Conservation (phyloP, 1,284 basidiomycete genomes). For the Trichosporon sp. region DNA sequence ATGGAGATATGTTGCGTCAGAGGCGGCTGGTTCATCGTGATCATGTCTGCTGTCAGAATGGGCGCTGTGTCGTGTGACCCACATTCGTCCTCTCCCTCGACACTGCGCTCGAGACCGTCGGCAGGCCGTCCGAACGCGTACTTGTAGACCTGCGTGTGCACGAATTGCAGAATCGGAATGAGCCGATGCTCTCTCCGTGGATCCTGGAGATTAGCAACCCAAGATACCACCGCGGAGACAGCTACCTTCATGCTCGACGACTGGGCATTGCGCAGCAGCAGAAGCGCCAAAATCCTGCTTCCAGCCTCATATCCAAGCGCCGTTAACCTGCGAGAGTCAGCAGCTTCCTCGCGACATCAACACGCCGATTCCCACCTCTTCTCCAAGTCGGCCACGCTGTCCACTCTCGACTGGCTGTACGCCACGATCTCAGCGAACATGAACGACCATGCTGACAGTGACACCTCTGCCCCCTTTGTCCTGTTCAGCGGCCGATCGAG, state of each 20-base stretch:
- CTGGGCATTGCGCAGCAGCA: slow-evolving; percentile 46
- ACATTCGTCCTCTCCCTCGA: slow-evolving; percentile 95
- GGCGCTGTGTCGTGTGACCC: slow-evolving; percentile 34
- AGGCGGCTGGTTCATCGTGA: slow-evolving; percentile 91
- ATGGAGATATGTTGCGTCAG: slow-evolving; percentile 88
- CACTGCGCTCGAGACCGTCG: slow-evolving; percentile 90
- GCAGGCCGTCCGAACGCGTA: slow-evolving; percentile 89
- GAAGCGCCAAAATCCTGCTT: slow-evolving; percentile 59
- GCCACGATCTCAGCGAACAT: slow-evolving; percentile 86
- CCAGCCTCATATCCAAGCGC: slow-evolving; percentile 86
- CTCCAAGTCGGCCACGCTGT: slow-evolving; percentile 91
- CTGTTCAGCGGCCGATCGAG: slow-evolving; percentile 82
- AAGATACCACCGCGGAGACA: slow-evolving; percentile 49
- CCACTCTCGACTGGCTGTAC: slow-evolving; percentile 91
- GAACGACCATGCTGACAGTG: slow-evolving; percentile 74
- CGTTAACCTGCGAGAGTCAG: slow-evolving; percentile 63
- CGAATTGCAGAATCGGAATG: slow-evolving; percentile 78
- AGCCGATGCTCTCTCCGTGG: slow-evolving; percentile 84
- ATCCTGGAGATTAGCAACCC: slow-evolving; percentile 57
- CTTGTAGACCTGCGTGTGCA: slow-evolving; percentile 90
- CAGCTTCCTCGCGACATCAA: background rate
- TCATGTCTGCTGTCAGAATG: slow-evolving; percentile 68
- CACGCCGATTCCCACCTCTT: slow-evolving; percentile 53
- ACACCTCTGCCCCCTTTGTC: slow-evolving; percentile 71
- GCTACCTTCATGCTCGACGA: slow-evolving; percentile 47